Base-by-base conservation (phyloP, 202 grass and related monocot species). In the Panicum virgatum region DNA sequence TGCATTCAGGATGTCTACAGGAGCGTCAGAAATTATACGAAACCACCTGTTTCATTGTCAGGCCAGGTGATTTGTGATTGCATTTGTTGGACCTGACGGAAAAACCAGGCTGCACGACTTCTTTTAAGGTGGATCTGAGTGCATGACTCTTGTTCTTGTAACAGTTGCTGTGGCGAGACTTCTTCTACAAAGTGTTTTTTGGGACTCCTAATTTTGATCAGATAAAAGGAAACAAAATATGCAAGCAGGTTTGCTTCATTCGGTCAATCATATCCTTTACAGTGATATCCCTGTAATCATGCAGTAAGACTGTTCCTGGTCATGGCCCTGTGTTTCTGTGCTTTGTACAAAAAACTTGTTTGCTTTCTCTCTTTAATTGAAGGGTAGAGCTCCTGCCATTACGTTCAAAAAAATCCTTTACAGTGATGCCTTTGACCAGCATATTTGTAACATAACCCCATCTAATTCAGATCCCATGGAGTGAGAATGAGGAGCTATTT, bases 191-290 rank as follows among this genome's bases (percentile, higher is more conserved):
- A 3, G 87, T 90, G 58, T 88, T 92, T 60, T 92, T 87, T 84
- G 96, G 87, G 13, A 93, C 90, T 48, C 87, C 89, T 22, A 95
- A 96, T 86, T 98, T 98, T 83, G 83, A 96, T 61, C 76, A 39
- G 22, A 98, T 96, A 90, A 85, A 62, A 87, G 96, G 87, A 82
- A 98, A 98, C 73, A 90, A 81, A 51, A 98, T 96, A 85, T 98
- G 91, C 89, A 96, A 93, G 66, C 92, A 98, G 87, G 89, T 93
- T 15, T 45, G 52, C 18, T 76, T 2, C 22, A 44, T 70, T 29
- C 5, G n/a, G 62, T 76, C 29, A 57, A 61, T 25, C 15, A 83
- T 50, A 34, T 68, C n/a, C 14, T 74, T 51, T 68, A 34, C 42
- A 15, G 1, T 69, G 62, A 9, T 27, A 2, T 34, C 5, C n/a